Percentiles rank a stretch among this genome's conserved stretches.
phyloP scores from a whole-genome alignment of 306 rosid genomes.

The Pueraria montana region DNA sequence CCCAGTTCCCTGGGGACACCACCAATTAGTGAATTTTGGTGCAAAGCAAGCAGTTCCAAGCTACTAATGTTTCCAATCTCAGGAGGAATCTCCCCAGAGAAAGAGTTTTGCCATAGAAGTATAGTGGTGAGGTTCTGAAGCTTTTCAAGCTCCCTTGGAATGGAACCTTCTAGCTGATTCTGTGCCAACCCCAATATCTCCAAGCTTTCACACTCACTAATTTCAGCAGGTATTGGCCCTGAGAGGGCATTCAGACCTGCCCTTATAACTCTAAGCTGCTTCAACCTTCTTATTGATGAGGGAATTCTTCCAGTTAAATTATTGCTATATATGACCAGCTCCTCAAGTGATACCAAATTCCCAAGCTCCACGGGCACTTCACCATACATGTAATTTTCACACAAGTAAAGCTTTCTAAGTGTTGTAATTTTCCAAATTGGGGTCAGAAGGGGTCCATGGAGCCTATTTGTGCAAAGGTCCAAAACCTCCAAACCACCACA shows the following conservation, averaged over 20 bases:
- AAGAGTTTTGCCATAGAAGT: conserved; percentile 73
- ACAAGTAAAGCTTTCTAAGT: conserved; percentile 69
- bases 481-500: conserved; percentile 68
- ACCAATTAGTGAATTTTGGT: conserved; percentile 65
- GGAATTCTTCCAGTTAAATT: conserved; percentile 79
- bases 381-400: conserved; percentile 77
- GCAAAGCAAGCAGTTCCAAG: conserved; percentile 75
- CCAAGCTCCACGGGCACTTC: conserved; percentile 66
- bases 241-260: conserved; percentile 72
- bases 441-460: conserved; percentile 62
- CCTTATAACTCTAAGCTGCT: conserved; percentile 68
- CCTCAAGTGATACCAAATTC: conserved; percentile 65
- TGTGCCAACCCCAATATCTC: conserved; percentile 76
- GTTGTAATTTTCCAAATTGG: conserved; percentile 58
- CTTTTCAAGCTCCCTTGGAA: conserved; percentile 70
- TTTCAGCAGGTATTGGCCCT: conserved; percentile 65
- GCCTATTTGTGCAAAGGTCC: conserved; percentile 86
- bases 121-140: conserved; percentile 73
- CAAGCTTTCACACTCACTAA: conserved; percentile 71
- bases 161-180: conserved; percentile 70
- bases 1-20: conserved; percentile 68
- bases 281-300: conserved; percentile 62
- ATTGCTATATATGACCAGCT: conserved; percentile 75
- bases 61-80: conserved; percentile 74
- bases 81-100: conserved; percentile 73